Evolutionary conservation across 179 eudicot species (phyloP).

Genomic region (Gypsophila paniculata): DNA sequence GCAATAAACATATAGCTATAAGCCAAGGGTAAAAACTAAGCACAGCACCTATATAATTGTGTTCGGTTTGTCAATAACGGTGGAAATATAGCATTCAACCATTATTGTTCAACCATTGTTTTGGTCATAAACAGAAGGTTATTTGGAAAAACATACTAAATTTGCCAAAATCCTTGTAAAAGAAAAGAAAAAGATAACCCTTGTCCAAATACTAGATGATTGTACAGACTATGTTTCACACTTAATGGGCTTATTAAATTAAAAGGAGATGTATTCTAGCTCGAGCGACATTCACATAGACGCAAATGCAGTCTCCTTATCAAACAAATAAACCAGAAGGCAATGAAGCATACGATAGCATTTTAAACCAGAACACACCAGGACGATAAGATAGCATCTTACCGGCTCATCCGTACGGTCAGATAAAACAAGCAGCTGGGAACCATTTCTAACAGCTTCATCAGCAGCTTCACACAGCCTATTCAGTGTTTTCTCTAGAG

Average conservation of each 20-base stretch:
- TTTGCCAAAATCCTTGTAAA: background rate
- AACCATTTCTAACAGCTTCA: slow-evolving; percentile 98
- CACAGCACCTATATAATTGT: background rate
- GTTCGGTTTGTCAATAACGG: too few species aligned
- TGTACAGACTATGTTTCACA: too few species aligned
- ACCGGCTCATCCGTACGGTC: slow-evolving; percentile 96
- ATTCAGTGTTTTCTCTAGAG: slow-evolving; percentile 64
- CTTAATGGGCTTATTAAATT: background rate
- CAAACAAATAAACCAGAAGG: slow-evolving; percentile 1
- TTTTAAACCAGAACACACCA: slow-evolving; percentile 15
- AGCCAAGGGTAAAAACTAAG: too few species aligned
- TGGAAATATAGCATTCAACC: too few species aligned
- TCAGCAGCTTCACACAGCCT: slow-evolving; percentile 98
- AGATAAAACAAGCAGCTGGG: slow-evolving; percentile 84
- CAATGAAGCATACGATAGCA: slow-evolving; percentile 8
- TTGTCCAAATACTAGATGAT: too few species aligned
- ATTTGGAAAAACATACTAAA: background rate
- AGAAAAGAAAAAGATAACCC: too few species aligned
- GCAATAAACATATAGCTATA: too few species aligned
- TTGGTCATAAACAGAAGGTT: too few species aligned
- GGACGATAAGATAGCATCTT: slow-evolving; percentile 24
- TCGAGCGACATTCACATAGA: background rate
- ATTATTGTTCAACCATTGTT: too few species aligned
- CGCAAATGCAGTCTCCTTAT: background rate
- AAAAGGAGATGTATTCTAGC: background rate